phyloP scores from a whole-genome alignment of 129 eudicot genomes.

The Dittrichia graveolens region DNA sequence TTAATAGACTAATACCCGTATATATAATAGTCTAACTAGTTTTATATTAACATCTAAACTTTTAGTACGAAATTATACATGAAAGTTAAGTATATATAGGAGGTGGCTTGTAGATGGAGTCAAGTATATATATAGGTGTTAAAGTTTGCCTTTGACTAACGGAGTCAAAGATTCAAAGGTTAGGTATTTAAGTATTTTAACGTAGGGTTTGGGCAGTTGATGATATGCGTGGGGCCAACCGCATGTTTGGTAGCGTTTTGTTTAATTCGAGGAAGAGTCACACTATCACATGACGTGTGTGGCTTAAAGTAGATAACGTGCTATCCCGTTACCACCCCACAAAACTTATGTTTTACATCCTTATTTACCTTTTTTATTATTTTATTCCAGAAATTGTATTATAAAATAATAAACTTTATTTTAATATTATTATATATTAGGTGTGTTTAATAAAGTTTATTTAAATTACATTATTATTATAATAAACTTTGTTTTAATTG shows the following conservation, averaged over 20 bases:
- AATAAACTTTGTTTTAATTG: no score
- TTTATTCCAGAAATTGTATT: no score
- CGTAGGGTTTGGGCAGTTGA: conserved; percentile 26
- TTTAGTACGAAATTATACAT: no score
- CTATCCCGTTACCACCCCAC: conserved; percentile 34
- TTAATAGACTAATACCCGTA: no score
- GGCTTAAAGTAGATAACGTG: conserved; percentile 44
- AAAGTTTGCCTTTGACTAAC: conserved; percentile 36
- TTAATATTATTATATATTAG: no score
- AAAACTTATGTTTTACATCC: conserved; percentile 32
- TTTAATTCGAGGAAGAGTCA: conserved; percentile 2
- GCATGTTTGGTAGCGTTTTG: conserved; percentile 20
- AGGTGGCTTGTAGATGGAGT: conserved; percentile 40
- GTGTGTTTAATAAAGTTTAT: no score
- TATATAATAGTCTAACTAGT: no score
- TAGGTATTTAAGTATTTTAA: no score
- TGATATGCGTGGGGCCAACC: background rate
- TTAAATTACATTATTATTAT: no score
- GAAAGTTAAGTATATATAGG: background rate
- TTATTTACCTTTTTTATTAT: background rate
- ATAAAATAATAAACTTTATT: no score
- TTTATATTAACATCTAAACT: no score
- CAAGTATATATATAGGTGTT: conserved; percentile 26
- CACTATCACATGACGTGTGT: conserved; percentile 30
- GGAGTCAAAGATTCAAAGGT: conserved; percentile 23